Base-by-base conservation (phyloP, 192 early-diverging fungal species). In the Umbelopsis vinacea region DNA sequence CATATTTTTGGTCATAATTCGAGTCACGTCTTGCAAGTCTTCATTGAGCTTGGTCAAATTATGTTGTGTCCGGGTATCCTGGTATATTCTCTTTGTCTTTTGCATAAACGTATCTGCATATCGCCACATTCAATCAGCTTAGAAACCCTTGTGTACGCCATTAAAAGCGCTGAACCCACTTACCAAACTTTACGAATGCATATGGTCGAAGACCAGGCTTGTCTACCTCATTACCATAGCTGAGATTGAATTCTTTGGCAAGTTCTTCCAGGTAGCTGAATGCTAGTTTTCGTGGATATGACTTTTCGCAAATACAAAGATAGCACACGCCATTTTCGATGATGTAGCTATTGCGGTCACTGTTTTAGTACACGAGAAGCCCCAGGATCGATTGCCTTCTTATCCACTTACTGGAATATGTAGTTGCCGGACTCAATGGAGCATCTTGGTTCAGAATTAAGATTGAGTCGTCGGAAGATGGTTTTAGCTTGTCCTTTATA, bases 1-100 rank as follows among this genome's bases (percentile, higher is more conserved):
- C 87, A 98, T 96, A 84, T 98, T 98, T 77, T 93, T 96, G 37
- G 93, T 99, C 97, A 99, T 97, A 66, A 99, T 99, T 72, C 95
- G 87, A 37, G 94, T 94, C 5, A 99, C 96, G 80, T 99, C 97
- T 66, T 92, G 91, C 71, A 99, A 81, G 81, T 99, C 97, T 69
- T 97, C 95, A 79, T 97, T 96, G 37, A 99, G 82, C 81, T 95
- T 96, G 69, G 92, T 85, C 76, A 99, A 71, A 77, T 99, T 97
- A 52, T 89, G 86, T 79, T 96, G 93, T 23, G 96, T 94, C 68
- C 95, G 89, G 66, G 93, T 92, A 81, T 99, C 96, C 79, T 97
- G 94, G 83, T 96, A 99, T 69, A 96, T 89, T 71, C 93, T 91
- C 84, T 97, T 97, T 52, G 94, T 95, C 76, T 99, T 97, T 83